These are phyloP conservation scores for Syncephalis plumigaleata DNA, from an alignment of 371 early-diverging fungal species.

Conservation along the genomic window DNA sequence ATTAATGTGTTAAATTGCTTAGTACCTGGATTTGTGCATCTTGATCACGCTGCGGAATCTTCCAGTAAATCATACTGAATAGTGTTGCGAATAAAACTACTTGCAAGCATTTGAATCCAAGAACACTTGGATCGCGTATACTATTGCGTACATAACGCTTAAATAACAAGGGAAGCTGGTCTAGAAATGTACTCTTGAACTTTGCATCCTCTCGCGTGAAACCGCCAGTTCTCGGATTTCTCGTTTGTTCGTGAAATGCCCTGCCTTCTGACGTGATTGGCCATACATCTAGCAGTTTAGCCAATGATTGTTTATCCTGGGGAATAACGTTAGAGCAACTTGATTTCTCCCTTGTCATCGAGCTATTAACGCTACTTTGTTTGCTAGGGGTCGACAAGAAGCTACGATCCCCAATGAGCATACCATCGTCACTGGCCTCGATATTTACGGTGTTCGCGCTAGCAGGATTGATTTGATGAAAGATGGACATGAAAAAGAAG, in stretches of 20 bases:
- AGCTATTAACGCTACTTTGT: too few species aligned
- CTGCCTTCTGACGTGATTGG: too few species aligned
- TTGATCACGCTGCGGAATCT: background rate
- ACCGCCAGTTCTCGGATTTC: too few species aligned
- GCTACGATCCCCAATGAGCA: too few species aligned
- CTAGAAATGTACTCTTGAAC: background rate
- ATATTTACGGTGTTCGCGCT: background rate
- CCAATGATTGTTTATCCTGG: background rate
- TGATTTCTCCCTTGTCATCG: too few species aligned
- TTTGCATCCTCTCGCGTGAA: too few species aligned
- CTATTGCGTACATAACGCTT: background rate
- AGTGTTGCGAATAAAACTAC: background rate
- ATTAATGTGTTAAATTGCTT: too few species aligned
- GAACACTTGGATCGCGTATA: background rate
- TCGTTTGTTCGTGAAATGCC: too few species aligned
- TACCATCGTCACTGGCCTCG: background rate
- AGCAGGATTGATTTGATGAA: background rate
- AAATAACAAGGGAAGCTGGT: background rate
- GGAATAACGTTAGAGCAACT: too few species aligned
- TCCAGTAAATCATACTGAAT: background rate
- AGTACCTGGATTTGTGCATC: too few species aligned
- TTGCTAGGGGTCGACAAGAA: too few species aligned
- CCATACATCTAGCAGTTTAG: background rate
- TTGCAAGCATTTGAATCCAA: background rate
- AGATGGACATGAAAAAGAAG: constrained; percentile 19